These are phyloP conservation scores for Arabidopsis suecica DNA, from an alignment of 345 rosid genomes.

Conservation along the genomic window DNA sequence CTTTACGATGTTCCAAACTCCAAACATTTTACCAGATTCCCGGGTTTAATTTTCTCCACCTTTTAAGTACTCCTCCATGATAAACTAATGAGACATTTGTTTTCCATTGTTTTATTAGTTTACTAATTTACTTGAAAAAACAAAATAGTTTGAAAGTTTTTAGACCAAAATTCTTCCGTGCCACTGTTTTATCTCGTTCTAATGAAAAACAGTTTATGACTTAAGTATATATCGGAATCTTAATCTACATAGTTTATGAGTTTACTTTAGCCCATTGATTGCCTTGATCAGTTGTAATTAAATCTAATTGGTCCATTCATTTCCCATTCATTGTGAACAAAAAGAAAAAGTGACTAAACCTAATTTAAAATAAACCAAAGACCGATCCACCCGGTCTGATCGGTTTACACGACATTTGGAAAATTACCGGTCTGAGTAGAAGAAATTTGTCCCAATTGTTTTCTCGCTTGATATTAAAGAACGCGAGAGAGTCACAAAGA, in stretches of 20 bases:
- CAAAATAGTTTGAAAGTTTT: neutral
- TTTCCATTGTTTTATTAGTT: too few relatives aligned
- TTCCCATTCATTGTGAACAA: too few relatives aligned
- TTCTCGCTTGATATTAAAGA: neutral
- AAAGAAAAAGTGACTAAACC: too few relatives aligned
- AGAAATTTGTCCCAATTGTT: neutral
- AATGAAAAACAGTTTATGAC: too few relatives aligned
- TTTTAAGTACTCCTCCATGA: neutral
- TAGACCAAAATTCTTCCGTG: too few relatives aligned
- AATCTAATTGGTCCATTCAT: too few relatives aligned
- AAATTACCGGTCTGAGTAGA: neutral
- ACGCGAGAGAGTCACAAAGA: neutral
- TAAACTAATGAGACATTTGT: too few relatives aligned
- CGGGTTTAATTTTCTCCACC: conserved; percentile 23
- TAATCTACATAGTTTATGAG: too few relatives aligned
- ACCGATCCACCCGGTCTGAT: neutral
- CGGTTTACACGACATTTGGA: neutral
- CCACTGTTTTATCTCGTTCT: too few relatives aligned
- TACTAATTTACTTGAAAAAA: neutral
- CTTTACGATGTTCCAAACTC: conserved; percentile 18
- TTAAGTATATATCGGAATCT: too few relatives aligned
- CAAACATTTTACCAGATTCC: conserved; percentile 30
- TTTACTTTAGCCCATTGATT: too few relatives aligned
- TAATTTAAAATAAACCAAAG: neutral
- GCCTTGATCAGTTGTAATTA: too few relatives aligned